phyloP scores from a whole-genome alignment of 2,329 filamentous ascomycete species.

The Fusarium piperis region DNA sequence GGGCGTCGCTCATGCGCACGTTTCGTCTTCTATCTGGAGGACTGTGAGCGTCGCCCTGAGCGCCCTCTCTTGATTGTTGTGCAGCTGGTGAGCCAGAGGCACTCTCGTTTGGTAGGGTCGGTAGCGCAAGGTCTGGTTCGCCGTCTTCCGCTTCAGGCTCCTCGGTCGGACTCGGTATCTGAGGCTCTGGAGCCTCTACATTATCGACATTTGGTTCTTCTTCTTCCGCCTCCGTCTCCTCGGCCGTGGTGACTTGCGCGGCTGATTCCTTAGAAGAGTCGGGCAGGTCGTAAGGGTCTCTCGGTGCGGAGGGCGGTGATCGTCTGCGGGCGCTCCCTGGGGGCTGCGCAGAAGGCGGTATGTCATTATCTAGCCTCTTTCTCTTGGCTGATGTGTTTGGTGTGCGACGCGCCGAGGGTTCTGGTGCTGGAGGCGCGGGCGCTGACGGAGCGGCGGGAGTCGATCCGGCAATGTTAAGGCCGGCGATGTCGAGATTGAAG shows the following conservation, averaged over 20 bases:
- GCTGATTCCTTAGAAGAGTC: conserved; percentile 44
- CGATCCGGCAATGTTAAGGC: conserved; percentile 46
- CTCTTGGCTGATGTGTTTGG: conserved; percentile 62
- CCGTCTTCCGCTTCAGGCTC: conserved; percentile 5
- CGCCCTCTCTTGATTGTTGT: conserved; percentile 2
- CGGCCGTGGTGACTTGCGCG: conserved; percentile 17
- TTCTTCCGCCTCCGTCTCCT: conserved; percentile 5
- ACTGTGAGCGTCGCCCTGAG: conserved; percentile 53
- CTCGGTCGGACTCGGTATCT: conserved; percentile 22
- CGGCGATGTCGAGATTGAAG: conserved; percentile 63
- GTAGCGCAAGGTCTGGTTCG: conserved; percentile 33
- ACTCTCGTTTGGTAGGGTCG: conserved; percentile 28
- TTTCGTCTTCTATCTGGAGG: conserved; percentile 60
- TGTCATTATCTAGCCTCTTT: conserved; percentile 47
- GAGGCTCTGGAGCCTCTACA: not conserved
- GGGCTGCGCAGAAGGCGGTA: conserved; percentile 16
- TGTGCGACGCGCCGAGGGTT: conserved; percentile 49
- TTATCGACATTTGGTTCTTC: not conserved
- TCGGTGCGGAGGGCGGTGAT: conserved; percentile 28
- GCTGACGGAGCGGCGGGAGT: conserved; percentile 31
- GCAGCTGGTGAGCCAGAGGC: conserved; percentile 14
- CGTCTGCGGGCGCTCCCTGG: conserved; percentile 22
- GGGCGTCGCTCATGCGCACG: conserved; percentile 48
- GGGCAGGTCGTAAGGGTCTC: conserved; percentile 44
- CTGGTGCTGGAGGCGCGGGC: conserved; percentile 34